A percentile compares a stretch with the other conserved stretches of the same genome.
These are phyloP conservation scores for Phaeoacremonium minimum DNA, from an alignment of 2,329 filamentous ascomycete species.

Conservation along the genomic window DNA sequence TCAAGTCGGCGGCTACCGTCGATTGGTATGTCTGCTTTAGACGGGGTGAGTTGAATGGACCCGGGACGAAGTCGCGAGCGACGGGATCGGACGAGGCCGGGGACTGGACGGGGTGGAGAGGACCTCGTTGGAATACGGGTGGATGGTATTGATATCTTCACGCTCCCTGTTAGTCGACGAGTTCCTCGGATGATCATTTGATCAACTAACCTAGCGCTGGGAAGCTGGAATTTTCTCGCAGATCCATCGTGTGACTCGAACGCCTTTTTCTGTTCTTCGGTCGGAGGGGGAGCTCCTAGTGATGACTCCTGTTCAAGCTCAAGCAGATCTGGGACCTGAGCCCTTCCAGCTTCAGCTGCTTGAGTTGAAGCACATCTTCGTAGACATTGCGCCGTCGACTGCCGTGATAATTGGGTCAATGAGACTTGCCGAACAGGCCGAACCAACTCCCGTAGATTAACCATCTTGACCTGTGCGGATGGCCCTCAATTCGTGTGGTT, in stretches of 20 bases:
- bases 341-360: constrained; percentile 23
- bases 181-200: too few relatives aligned
- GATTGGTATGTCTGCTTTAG: constrained; percentile 86
- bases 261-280: constrained; percentile 30
- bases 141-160: constrained; percentile 88
- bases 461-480: constrained; percentile 32
- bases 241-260: constrained; percentile 26
- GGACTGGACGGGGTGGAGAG: constrained; percentile 87
- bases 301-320: constrained; percentile 48
- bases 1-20: constrained; percentile 81
- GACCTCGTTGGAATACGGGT: constrained; percentile 91
- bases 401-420: constrained; percentile 4
- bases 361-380: constrained; percentile 44
- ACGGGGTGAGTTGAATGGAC: constrained; percentile 84
- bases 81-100: constrained; percentile 81
- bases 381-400: constrained; percentile 22
- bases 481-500: too few relatives aligned
- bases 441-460: constrained; percentile 33
- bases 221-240: constrained; percentile 33
- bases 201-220: constrained; percentile 45
- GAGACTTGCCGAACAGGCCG: constrained; percentile 19
- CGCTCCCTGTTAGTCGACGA: too few relatives aligned
- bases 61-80: constrained; percentile 83
- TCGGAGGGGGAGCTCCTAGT: constrained; percentile 35
- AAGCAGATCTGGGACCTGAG: constrained; percentile 38